phyloP scores from a whole-genome alignment of 2,329 filamentous ascomycete species.

The Cytospora paraplurivora region DNA sequence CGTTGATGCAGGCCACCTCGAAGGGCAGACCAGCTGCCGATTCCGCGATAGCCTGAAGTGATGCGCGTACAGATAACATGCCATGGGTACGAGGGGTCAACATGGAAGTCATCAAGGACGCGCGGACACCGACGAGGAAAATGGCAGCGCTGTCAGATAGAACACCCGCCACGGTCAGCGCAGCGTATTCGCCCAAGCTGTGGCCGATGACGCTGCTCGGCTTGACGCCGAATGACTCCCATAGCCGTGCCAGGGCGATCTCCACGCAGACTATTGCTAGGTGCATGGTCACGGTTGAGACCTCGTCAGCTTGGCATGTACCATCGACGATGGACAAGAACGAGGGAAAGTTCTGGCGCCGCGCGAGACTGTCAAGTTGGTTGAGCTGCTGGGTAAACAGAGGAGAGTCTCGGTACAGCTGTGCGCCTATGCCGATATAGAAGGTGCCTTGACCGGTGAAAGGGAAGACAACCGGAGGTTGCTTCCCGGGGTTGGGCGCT shows the following conservation, averaged over 20 bases:
- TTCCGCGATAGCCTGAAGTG: not conserved
- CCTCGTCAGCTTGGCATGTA: too few species aligned
- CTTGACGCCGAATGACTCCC: not conserved
- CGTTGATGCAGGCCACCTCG: constrained; percentile 18
- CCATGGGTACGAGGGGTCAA: constrained; percentile 1
- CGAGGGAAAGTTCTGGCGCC: too few species aligned
- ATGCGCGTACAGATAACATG: constrained; percentile 7
- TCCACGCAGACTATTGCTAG: too few species aligned
- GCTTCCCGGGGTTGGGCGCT: constrained; percentile 29
- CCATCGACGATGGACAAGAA: too few species aligned
- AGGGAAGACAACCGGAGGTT: constrained; percentile 40
- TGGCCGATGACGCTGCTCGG: not conserved
- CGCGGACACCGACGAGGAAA: constrained; percentile 12
- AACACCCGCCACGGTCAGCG: constrained; percentile 8
- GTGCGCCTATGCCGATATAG: too few species aligned
- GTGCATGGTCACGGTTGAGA: too few species aligned
- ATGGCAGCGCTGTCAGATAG: constrained; percentile 10
- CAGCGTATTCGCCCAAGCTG: constrained; percentile 3
- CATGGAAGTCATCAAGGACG: not conserved
- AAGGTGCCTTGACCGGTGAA: constrained; percentile 51
- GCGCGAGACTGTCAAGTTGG: too few species aligned
- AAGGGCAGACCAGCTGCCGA: not conserved
- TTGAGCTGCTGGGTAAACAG: too few species aligned
- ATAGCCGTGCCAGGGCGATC: not conserved
- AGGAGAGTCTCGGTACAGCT: too few species aligned